Conservation (phyloP, 768 basidiomycete genomes). For the Paxillus ammoniavirescens region DNA sequence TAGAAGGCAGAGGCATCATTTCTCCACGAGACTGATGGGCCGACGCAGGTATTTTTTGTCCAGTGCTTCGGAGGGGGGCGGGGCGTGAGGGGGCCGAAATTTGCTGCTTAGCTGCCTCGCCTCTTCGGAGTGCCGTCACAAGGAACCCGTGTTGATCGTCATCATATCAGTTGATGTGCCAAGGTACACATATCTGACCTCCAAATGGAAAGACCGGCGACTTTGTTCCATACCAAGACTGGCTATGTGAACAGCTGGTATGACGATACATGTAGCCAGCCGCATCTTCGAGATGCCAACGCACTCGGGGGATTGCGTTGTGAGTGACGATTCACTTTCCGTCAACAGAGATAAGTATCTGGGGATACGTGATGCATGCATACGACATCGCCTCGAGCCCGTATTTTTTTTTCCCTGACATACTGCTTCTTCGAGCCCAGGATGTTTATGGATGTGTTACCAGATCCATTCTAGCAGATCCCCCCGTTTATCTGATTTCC, state of each 20-base stretch:
- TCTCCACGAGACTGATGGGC: background rate
- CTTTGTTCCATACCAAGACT: background rate
- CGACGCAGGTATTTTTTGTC: background rate
- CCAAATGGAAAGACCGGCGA: background rate
- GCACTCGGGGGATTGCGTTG: background rate
- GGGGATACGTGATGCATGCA: background rate
- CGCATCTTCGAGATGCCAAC: background rate
- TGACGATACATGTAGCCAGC: no score
- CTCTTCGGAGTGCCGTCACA: background rate
- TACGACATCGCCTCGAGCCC: background rate
- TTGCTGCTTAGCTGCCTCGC: background rate
- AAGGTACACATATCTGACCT: background rate
- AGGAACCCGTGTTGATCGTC: background rate
- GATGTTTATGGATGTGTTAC: background rate
- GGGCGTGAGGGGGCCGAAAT: background rate
- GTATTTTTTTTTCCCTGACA: constrained; percentile 1
- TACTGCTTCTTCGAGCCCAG: background rate
- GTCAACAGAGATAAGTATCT: background rate
- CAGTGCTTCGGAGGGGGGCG: background rate
- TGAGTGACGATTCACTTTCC: background rate
- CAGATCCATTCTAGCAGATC: background rate
- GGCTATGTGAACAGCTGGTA: background rate
- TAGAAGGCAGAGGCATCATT: background rate
- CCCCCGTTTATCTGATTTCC: background rate
- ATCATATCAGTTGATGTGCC: background rate